These are phyloP conservation scores for Zymoseptoria pseudotritici DNA, from an alignment of 2,329 filamentous ascomycete species.

Conservation along the genomic window DNA sequence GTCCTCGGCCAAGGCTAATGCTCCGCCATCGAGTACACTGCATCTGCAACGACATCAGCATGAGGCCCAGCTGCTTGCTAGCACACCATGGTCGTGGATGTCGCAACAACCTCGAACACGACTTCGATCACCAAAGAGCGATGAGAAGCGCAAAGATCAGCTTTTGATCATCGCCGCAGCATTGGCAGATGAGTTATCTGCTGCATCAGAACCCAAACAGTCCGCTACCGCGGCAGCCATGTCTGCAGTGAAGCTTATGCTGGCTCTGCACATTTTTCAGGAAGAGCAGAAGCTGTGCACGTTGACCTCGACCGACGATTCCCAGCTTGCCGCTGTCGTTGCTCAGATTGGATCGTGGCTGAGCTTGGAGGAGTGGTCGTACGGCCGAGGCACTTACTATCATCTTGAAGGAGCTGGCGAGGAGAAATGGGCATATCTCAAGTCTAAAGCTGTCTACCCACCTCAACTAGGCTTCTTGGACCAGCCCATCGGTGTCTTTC, in stretches of 20 bases:
- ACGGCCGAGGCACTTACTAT: constrained; percentile 47
- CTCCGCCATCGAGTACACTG: not conserved
- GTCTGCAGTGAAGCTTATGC: constrained; percentile 36
- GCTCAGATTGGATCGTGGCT: constrained; percentile 79
- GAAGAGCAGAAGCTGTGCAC: constrained; percentile 81
- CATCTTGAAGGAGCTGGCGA: constrained; percentile 53
- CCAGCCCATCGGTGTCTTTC: constrained; percentile 22
- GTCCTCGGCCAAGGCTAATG: constrained; percentile 13
- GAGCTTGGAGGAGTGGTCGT: constrained; percentile 59
- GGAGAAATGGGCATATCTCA: constrained; percentile 36
- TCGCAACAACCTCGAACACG: not conserved
- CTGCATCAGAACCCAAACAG: not conserved
- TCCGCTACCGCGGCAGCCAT: constrained; percentile 1
- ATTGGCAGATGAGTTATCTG: constrained; percentile 20
- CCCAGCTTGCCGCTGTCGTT: constrained; percentile 59
- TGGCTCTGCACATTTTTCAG: constrained; percentile 73
- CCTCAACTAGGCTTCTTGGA: constrained; percentile 16
- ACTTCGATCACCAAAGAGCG: constrained; percentile 5
- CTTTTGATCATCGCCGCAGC: constrained; percentile 19
- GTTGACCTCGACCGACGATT: constrained; percentile 4
- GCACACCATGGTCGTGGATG: constrained; percentile 21
- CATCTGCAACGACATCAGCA: not conserved
- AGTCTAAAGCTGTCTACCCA: constrained; percentile 14
- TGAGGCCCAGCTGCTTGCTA: not conserved
- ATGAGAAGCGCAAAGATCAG: constrained; percentile 19